Percentiles rank a stretch among this genome's conserved stretches.
Conservation (phyloP, 2,329 filamentous ascomycete species). For the Macrophomina pseudophaseolina region DNA sequence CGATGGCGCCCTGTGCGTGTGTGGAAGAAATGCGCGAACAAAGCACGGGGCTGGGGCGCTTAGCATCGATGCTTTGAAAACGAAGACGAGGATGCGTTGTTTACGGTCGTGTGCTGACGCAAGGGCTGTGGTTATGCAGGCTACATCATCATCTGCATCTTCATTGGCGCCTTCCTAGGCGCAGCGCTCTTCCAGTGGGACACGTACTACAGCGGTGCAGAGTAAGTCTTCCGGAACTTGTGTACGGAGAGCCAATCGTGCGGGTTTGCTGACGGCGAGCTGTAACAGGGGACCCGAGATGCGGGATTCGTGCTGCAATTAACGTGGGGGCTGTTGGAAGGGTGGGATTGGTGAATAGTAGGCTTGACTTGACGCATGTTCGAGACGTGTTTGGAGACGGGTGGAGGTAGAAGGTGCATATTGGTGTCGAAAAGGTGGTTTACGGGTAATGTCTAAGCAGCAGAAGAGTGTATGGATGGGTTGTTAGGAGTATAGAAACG, state of each 20-base stretch:
- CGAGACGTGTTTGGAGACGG: too few species aligned
- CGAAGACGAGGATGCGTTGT: too few species aligned
- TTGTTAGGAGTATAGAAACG: too few species aligned
- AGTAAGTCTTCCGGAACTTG: slow-evolving; percentile 1
- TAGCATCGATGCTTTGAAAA: too few species aligned
- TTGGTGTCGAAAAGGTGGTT: too few species aligned
- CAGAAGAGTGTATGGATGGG: too few species aligned
- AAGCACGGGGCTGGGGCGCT: too few species aligned
- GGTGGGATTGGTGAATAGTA: too few species aligned
- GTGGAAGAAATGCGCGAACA: too few species aligned
- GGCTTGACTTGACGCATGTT: too few species aligned
- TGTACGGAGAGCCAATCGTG: neutral
- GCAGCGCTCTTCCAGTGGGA: slow-evolving; percentile 78
- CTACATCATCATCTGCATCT: slow-evolving; percentile 81
- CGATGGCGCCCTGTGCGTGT: neutral
- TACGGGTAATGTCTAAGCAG: too few species aligned
- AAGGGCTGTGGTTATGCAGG: slow-evolving; percentile 28
- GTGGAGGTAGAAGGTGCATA: too few species aligned
- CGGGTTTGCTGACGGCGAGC: neutral
- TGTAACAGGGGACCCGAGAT: slow-evolving; percentile 14
- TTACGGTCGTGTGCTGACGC: neutral
- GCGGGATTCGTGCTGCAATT: slow-evolving; percentile 21
- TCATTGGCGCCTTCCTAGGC: slow-evolving; percentile 76
- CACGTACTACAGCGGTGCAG: slow-evolving; percentile 36
- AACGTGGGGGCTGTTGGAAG: neutral